Evolutionary conservation across 2,329 filamentous ascomycete genomes (phyloP).

Genomic region (Leptographium galeiforme): DNA sequence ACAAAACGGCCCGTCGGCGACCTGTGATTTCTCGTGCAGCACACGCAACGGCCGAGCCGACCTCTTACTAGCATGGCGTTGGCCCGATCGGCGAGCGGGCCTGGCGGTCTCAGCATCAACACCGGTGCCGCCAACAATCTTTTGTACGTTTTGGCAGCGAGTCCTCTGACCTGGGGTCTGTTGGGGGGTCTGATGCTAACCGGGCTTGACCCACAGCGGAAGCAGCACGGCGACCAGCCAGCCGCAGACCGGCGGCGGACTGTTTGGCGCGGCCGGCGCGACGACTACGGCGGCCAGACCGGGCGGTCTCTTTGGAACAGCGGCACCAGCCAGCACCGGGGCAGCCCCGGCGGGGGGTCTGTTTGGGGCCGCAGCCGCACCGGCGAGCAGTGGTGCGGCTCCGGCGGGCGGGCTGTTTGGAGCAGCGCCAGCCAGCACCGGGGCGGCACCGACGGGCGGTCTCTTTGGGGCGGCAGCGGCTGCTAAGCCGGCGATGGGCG

Average conservation of each 20-base stretch:
- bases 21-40: background rate
- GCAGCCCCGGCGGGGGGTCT: conserved; percentile 15
- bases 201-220: background rate
- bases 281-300: conserved; percentile 5
- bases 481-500: background rate
- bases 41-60: too few relatives aligned
- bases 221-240: conserved; percentile 9
- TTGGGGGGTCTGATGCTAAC: background rate
- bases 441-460: background rate
- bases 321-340: background rate
- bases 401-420: conserved; percentile 6
- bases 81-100: conserved; percentile 44
- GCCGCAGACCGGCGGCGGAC: conserved; percentile 12
- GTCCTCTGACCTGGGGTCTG: background rate
- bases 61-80: conserved; percentile 26
- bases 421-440: background rate
- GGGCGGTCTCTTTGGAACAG: conserved; percentile 9
- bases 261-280: background rate
- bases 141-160: conserved; percentile 25
- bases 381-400: too few relatives aligned
- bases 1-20: too few relatives aligned
- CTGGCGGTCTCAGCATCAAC: conserved; percentile 50
- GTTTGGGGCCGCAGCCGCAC: too few relatives aligned
- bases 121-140: conserved; percentile 42
- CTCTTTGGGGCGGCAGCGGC: conserved; percentile 2